A percentile compares a stretch with the other conserved stretches of the same genome.
Conservation (phyloP, 139 green algal genomes). For the Choricystis sp. region DNA sequence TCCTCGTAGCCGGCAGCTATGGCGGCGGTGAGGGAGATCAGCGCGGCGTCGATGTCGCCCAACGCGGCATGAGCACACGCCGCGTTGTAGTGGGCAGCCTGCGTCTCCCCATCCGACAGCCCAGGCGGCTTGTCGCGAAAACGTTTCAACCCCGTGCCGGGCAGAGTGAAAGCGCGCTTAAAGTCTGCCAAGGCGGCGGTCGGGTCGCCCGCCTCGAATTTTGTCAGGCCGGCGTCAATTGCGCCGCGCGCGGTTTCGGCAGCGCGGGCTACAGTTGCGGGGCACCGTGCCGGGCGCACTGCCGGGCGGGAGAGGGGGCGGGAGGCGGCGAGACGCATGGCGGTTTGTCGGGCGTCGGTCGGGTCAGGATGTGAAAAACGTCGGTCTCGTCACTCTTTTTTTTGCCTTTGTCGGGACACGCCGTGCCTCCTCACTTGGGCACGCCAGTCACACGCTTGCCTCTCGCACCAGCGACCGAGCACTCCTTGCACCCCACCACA, state of each 20-base stretch:
- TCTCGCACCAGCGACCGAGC: neutral
- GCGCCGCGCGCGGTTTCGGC: constrained; percentile 3
- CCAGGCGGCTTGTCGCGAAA: constrained; percentile 50
- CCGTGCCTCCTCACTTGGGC: neutral
- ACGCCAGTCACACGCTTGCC: neutral
- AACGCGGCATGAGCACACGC: constrained; percentile 30
- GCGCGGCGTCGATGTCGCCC: neutral
- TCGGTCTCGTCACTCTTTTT: neutral
- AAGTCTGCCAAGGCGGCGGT: constrained; percentile 34
- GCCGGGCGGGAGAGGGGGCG: neutral
- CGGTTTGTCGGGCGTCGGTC: too few species aligned
- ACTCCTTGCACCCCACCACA: neutral
- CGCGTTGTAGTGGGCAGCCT: constrained; percentile 55
- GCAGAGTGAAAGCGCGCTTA: constrained; percentile 38
- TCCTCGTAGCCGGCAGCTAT: neutral
- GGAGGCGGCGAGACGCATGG: neutral
- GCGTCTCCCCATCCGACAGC: constrained; percentile 39
- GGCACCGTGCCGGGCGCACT: neutral
- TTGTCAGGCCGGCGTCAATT: constrained; percentile 11
- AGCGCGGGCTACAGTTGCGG: neutral
- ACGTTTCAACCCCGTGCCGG: constrained; percentile 43
- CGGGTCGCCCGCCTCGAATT: constrained; percentile 9
- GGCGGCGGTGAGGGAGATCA: neutral
- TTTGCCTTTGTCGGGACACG: neutral
- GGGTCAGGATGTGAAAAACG: too few species aligned